Base-by-base conservation (phyloP, 129 eudicot genomes). In the Tanacetum coccineum region DNA sequence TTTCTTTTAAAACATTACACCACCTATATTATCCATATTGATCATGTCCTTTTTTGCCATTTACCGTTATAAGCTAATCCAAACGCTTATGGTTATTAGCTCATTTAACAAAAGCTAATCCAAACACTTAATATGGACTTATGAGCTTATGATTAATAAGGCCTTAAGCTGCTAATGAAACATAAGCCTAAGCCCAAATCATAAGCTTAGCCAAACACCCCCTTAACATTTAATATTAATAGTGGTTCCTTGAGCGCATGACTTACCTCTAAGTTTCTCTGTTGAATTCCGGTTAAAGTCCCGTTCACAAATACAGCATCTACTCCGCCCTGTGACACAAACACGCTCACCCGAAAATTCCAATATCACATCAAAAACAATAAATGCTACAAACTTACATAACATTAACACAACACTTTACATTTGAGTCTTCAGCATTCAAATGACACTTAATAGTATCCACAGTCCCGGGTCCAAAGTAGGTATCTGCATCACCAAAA, bases 221-320 rank as follows among this genome's bases (percentile, higher is more conserved):
- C 42, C 42, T 2, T 36, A 36, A 36, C 42, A 36, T 36, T 6
- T 36, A 36, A 8, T 36, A 36, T 8, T 36, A 36, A 36, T 7
- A 36, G 42, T 6, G 4, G 7, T 30, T 5, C 39, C 9, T 36
- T 36, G 20, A 42, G 45, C 2, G 6, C 54, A 36, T 25, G 50
- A 82, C 76, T 78, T 77, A 74, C 99, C 89, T 93, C 99, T 65
- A 93, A 78, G 80, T 93, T 93, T 67, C 99, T 79, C 73, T 93
- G 99, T 81, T 93, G 96, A 70, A 85, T 64, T 48, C 96, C 99
- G 8, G 77, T 82, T 39, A 93, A 76, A 74, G 76, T 81, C 14
- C 90, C 87, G 78, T 93, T 93, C 32, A 93, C 99, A 81, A 78
- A 93, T 39, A 93, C 75, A 25, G 95, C 99, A 89, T 88, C 99